phyloP scores from a whole-genome alignment of 441 rosid species.

The Erodium chrysanthum region DNA sequence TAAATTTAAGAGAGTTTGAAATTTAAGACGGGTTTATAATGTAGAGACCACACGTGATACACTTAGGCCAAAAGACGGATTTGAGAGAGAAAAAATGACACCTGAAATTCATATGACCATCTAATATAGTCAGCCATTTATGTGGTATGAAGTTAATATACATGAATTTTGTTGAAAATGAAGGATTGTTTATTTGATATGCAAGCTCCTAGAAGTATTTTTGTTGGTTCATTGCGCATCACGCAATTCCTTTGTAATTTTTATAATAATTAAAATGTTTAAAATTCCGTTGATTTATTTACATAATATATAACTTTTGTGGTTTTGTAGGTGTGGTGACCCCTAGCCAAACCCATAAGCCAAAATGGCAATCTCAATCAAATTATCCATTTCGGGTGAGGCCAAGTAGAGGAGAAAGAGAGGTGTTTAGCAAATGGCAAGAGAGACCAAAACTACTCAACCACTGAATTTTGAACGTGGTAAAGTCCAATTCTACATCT shows the following conservation, averaged over 20 bases:
- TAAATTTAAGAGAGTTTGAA: too few species aligned
- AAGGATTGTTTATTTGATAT: not conserved
- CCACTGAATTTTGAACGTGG: constrained; percentile 4
- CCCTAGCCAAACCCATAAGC: not conserved
- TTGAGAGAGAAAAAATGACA: too few species aligned
- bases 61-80: not conserved
- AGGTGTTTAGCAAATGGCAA: not conserved
- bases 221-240: not conserved
- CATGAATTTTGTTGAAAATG: not conserved
- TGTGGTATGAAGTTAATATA: not conserved
- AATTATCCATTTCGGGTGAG: not conserved
- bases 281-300: too few species aligned
- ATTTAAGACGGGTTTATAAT: too few species aligned
- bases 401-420: not conserved
- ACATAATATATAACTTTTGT: too few species aligned
- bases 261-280: too few species aligned
- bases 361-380: not conserved
- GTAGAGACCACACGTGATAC: not conserved
- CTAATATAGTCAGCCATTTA: too few species aligned
- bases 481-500: not conserved
- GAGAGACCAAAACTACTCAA: not conserved
- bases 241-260: not conserved
- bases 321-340: not conserved
- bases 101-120: too few species aligned
- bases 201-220: too few species aligned